These are phyloP conservation scores for Hymenoscyphus occultus DNA, from an alignment of 2,329 filamentous ascomycete genomes.

Conservation along the genomic window DNA sequence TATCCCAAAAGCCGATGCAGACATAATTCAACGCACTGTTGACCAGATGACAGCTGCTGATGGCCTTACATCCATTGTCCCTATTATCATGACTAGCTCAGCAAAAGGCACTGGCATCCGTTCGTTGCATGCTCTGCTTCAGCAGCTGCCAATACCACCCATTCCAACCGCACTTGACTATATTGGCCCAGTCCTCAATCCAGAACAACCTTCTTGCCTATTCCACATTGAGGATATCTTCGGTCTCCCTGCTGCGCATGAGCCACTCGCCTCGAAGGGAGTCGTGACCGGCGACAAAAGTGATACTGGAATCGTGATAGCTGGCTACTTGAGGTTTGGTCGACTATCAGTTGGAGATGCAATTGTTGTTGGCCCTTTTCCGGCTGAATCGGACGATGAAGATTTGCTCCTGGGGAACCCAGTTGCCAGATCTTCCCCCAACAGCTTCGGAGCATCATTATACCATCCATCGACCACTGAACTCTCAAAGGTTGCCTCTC, in stretches of 20 bases:
- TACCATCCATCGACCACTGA: constrained; percentile 54
- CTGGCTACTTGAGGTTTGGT: constrained; percentile 80
- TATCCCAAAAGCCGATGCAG: constrained; percentile 54
- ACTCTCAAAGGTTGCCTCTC: constrained; percentile 50
- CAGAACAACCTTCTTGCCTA: constrained; percentile 59
- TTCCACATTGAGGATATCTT: constrained; percentile 95
- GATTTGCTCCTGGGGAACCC: constrained; percentile 37
- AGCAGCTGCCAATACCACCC: constrained; percentile 67
- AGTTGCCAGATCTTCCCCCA: constrained; percentile 42
- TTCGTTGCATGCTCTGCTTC: constrained; percentile 76
- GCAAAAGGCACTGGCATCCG: constrained; percentile 81
- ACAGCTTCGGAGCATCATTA: constrained; percentile 47
- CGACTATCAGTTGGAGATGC: constrained; percentile 73
- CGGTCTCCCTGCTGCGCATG: constrained; percentile 63
- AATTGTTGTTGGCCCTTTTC: constrained; percentile 77
- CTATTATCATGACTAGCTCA: constrained; percentile 83
- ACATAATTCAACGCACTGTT: constrained; percentile 57
- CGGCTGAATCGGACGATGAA: constrained; percentile 49
- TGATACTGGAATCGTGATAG: constrained; percentile 69
- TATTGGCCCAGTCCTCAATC: constrained; percentile 51
- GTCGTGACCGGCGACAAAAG: constrained; percentile 21
- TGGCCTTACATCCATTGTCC: constrained; percentile 53
- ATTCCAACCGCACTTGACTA: constrained; percentile 52
- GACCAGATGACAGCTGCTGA: constrained; percentile 45
- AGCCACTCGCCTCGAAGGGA: constrained; percentile 42